Evolutionary conservation across 306 rosid genomes (phyloP), one percentile per base, ranked within the genome.

Genomic region (Vigna reflexopilosa): DNA sequence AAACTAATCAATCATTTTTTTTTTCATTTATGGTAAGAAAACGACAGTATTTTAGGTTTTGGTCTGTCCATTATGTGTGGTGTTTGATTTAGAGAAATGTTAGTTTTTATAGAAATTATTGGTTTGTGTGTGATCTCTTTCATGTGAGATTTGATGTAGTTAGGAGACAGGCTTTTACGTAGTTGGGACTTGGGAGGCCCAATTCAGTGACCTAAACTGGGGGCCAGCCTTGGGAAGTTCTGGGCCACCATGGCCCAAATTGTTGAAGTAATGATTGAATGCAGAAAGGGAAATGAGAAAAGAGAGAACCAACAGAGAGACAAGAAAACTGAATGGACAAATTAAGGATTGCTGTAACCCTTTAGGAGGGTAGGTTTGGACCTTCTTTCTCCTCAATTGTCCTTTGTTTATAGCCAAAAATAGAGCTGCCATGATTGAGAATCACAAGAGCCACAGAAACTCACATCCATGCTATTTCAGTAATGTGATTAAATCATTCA

Each of bases 231-330:
- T 4, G 9, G 36, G 57, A 68, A 15, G 42, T 68, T 69, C 0
- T 69, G 36, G 58, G 48, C 28, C 44, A 63, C 2, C 1, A 15
- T 69, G 74, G 16, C 61, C 56, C 74, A 49, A 63, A 48, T 4
- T 70, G 62, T 50, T 11, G 73, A 50, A 17, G 7, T n/a, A 17
- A n/a, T 70, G 75, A 70, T 50, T 32, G 62, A 70, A 50, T 5
- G 47, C 1, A 16, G 76, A 71, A 71, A 52, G 51, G 20, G 76
- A 71, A 52, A 34, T 19, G 20, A 52, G 34, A n/a, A 36, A 52
- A 14, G 42, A 44, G 47, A 42, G 47, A 42, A 0, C 3, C 1
- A 42, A 42, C 13, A 12, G 3, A 50, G 32, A 71, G 64, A 19
- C 76, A 52, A 71, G 20, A 34, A 71, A 34, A 71, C 3, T 52